Percentiles rank a stretch among this genome's conserved stretches.
phyloP scores from a whole-genome alignment of 1,139 yeast genomes.

The Lodderomyces theae region DNA sequence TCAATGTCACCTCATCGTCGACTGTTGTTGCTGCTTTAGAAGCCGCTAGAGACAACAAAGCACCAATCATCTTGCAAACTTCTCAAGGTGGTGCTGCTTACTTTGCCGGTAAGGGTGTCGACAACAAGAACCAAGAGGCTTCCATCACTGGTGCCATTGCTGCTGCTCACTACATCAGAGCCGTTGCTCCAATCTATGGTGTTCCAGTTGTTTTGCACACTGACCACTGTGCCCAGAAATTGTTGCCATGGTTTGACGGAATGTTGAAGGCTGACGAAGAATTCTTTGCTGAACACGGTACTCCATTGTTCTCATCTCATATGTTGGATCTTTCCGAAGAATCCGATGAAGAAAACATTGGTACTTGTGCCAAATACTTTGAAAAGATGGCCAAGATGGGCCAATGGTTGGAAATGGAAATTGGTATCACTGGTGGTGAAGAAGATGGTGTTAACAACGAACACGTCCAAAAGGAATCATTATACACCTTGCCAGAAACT shows the following conservation, averaged over 20 bases:
- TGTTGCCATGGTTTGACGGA: constrained; percentile 98
- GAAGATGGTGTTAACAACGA: constrained; percentile 99
- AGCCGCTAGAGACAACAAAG: constrained; percentile 94
- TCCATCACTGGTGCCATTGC: constrained; percentile 95
- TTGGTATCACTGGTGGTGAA: constrained; percentile 99
- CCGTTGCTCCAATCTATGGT: constrained; percentile 95
- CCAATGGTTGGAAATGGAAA: constrained; percentile 99
- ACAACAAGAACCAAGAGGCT: constrained; percentile 89
- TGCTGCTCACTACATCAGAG: constrained; percentile 96
- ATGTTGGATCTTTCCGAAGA: constrained; percentile 99
- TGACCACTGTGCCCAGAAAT: constrained; percentile 98
- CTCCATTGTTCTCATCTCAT: constrained; percentile 97
- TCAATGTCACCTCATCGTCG: constrained; percentile 96
- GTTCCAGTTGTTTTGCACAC: constrained; percentile 97
- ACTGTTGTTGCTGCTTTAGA: constrained; percentile 96
- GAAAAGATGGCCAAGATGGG: constrained; percentile 88
- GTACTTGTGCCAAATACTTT: constrained; percentile 92
- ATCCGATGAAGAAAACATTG: constrained; percentile 92
- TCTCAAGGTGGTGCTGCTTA: constrained; percentile 99
- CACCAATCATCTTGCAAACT: constrained; percentile 95
- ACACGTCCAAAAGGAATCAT: constrained; percentile 78
- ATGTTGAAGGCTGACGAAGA: constrained; percentile 96
- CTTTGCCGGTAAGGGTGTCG: constrained; percentile 99
- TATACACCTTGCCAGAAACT: constrained; percentile 96
- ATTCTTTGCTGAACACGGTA: constrained; percentile 80